These are phyloP conservation scores for Dactylellina drechsleri DNA, from an alignment of 2,329 filamentous ascomycete species.

Conservation along the genomic window DNA sequence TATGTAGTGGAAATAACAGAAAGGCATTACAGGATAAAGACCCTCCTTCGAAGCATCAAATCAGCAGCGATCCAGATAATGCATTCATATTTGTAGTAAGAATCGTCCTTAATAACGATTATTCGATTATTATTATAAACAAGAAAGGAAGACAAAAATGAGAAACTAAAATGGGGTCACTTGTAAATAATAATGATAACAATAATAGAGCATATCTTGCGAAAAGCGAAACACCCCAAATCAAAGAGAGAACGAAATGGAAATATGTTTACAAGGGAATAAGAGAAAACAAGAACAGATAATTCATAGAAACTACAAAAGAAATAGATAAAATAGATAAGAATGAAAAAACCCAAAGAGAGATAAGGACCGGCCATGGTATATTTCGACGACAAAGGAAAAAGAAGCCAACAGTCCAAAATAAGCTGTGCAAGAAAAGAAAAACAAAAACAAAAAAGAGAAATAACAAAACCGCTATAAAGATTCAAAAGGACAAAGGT, in stretches of 20 bases:
- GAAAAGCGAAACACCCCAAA: background rate
- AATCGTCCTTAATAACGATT: no score
- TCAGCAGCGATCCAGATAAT: no score
- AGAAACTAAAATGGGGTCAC: no score
- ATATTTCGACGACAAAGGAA: slow-evolving; percentile 21
- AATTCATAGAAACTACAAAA: slow-evolving; percentile 3
- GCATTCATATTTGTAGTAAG: no score
- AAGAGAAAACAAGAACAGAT: slow-evolving; percentile 2
- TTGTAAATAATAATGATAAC: background rate
- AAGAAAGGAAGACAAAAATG: background rate
- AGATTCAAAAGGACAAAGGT: background rate
- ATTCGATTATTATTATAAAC: background rate
- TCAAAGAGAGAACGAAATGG: background rate
- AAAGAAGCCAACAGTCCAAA: background rate
- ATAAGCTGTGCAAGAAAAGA: background rate
- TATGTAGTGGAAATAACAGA: no score
- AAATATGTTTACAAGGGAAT: slow-evolving; percentile 49
- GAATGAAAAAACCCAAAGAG: slow-evolving; percentile 7
- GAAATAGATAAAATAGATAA: background rate
- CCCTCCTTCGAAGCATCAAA: no score
- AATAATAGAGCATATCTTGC: background rate
- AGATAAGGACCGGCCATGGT: slow-evolving; percentile 34
- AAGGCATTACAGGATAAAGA: no score
- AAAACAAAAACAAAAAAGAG: slow-evolving; percentile 26
- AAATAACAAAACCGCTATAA: slow-evolving; percentile 14